Base-by-base conservation (phyloP, 495 filamentous ascomycete genomes). In the Apiosordaria backusii region DNA sequence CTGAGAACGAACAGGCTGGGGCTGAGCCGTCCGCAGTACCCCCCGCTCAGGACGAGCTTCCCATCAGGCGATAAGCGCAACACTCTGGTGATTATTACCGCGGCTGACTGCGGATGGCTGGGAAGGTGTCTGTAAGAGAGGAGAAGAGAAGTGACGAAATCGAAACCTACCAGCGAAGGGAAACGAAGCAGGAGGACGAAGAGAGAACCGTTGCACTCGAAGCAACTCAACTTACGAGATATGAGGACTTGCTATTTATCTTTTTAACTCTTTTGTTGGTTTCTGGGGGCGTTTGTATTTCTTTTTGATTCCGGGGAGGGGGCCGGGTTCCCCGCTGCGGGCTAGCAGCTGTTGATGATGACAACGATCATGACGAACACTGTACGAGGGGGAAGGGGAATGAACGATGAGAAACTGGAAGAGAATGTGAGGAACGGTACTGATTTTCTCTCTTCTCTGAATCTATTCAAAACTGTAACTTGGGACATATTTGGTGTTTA, bases 11-110 rank as follows among this genome's bases (percentile, higher is more conserved):
- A 23, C 60, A 64, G 57, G 27, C 62, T 4, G 64, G 58, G 7
- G 67, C 70, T 16, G 67, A 54, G n/a, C 66, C 65, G 25, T 67
- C 66, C 19, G 58, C 61, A 1, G 13, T 58, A n/a, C 27, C 59
- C 1, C 19, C 59, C 25, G 61, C 68, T 57, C 78, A 81, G 61
- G 84, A 88, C 74, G 86, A 82, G 23, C 83, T 92, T 60, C 89
- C 90, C 50, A 89, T 91, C 69, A 80, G 86, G 64, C 82, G 83
- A 76, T 81, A 78, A 66, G 67, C 45, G 22, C n/a, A 45, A 7
- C 10, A 13, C 10, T 45, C 3, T 10, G 9, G 35, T 45, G 35
- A 45, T 9, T 45, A 9, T 15, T 45, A 2, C 9, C 9, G 3
- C 10, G 9, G 35, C 3, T 1, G 35, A 13, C 9, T 13, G 16